phyloP scores from a whole-genome alignment of 352 stramenopile genomes.

The Thraustochytrium striatum region DNA sequence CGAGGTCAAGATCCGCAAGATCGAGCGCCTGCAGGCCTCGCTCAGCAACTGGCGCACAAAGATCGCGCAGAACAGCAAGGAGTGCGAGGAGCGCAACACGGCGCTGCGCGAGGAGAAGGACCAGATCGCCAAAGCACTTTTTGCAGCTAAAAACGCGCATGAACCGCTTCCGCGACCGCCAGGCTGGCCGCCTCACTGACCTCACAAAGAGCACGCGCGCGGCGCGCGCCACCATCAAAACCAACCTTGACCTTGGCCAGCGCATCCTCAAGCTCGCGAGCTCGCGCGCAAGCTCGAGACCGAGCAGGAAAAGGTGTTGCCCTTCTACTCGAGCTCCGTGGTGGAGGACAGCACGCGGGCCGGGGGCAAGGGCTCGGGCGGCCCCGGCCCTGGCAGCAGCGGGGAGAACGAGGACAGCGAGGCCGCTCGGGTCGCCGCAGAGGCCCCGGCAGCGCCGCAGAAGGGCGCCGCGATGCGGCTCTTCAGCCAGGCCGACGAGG shows the following conservation, averaged over 20 bases:
- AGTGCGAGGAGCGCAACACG: slow-evolving; percentile 79
- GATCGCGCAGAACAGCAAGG: slow-evolving; percentile 78
- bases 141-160: slow-evolving; percentile 80
- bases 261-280: slow-evolving; percentile 80
- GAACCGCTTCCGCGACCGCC: slow-evolving; percentile 75
- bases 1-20: slow-evolving; percentile 85
- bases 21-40: slow-evolving; percentile 78
- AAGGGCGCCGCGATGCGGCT: slow-evolving; percentile 31
- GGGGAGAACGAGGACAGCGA: background rate
- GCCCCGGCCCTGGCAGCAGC: slow-evolving; percentile 49
- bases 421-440: slow-evolving; percentile 35
- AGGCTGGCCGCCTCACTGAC: slow-evolving; percentile 70
- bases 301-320: slow-evolving; percentile 78
- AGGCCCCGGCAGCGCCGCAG: slow-evolving; percentile 15
- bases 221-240: slow-evolving; percentile 68
- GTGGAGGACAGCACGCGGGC: slow-evolving; percentile 63
- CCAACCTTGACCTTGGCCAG: slow-evolving; percentile 66
- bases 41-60: slow-evolving; percentile 84
- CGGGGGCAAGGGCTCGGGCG: slow-evolving; percentile 50
- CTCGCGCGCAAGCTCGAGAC: slow-evolving; percentile 83
- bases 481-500: background rate
- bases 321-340: slow-evolving; percentile 68
- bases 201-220: slow-evolving; percentile 71
- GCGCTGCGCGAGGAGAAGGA: slow-evolving; percentile 81
- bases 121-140: slow-evolving; percentile 65